phyloP scores from a whole-genome alignment of 345 rosid species.

The Euphorbia peplus region DNA sequence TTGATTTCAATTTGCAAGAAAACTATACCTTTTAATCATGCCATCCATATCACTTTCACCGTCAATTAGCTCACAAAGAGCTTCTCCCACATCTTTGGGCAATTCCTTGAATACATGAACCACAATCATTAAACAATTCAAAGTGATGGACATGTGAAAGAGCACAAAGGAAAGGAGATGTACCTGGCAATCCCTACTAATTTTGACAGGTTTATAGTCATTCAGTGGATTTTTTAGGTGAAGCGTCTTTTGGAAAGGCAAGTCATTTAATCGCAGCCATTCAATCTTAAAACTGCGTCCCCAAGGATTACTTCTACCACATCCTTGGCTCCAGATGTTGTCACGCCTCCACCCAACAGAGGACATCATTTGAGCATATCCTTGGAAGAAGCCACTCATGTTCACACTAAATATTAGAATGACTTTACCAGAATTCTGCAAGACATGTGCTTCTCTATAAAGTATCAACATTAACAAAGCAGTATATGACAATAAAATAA shows the following conservation, averaged over 20 bases:
- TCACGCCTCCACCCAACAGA: constrained; percentile 93
- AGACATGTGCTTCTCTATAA: constrained; percentile 32
- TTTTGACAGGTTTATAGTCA: constrained; percentile 92
- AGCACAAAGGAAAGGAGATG: constrained; percentile 13
- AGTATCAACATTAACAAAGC: constrained; percentile 25
- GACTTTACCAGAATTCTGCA: constrained; percentile 84
- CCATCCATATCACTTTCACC: constrained; percentile 48
- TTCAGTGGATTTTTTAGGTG: constrained; percentile 94
- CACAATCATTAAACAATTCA: constrained; percentile 10
- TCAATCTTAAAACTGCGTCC: constrained; percentile 89
- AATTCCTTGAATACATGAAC: constrained; percentile 53
- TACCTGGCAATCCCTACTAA: constrained; percentile 99
- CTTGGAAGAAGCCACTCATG: constrained; percentile 99
- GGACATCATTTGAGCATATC: constrained; percentile 95
- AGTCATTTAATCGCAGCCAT: constrained; percentile 74
- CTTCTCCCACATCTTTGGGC: constrained; percentile 81
- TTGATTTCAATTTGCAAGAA: constrained; percentile 4
- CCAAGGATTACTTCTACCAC: constrained; percentile 84
- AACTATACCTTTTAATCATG: constrained; percentile 46
- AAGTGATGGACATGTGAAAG: constrained; percentile 5
- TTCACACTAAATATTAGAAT: constrained; percentile 89
- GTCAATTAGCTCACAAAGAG: constrained; percentile 88
- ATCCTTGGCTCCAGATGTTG: constrained; percentile 83
- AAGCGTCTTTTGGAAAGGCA: constrained; percentile 94
- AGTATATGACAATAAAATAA: constrained; percentile 18